These are phyloP conservation scores for Beauveria medogensis DNA, from an alignment of 2,329 filamentous ascomycete genomes.

Conservation along the genomic window DNA sequence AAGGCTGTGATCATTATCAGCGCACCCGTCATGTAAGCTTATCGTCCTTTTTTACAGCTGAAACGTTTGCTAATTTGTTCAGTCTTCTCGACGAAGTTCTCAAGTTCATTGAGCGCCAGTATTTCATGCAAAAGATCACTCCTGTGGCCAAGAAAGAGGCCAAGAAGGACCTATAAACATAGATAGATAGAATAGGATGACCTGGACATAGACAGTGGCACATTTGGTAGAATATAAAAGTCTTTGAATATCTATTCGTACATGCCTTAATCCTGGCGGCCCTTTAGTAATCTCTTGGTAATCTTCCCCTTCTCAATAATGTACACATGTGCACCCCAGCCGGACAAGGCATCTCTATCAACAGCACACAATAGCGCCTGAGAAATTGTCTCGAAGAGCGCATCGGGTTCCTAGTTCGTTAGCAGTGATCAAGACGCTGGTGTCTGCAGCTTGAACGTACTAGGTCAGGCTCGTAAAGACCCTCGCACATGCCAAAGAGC, in stretches of 20 bases:
- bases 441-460: slow-evolving; percentile 42
- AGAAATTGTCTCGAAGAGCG: slow-evolving; percentile 96
- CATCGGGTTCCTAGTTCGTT: slow-evolving; percentile 63
- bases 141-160: slow-evolving; percentile 30
- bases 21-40: slow-evolving; percentile 80
- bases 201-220: slow-evolving; percentile 8
- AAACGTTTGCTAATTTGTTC: slow-evolving; percentile 18
- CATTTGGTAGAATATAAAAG: slow-evolving; percentile 15
- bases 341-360: slow-evolving; percentile 91
- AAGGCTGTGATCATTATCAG: slow-evolving; percentile 83
- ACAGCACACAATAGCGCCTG: slow-evolving; percentile 93
- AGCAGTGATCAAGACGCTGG: slow-evolving; percentile 14
- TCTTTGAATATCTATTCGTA: slow-evolving; percentile 13
- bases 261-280: slow-evolving; percentile 71
- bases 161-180: slow-evolving; percentile 47
- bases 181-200: slow-evolving; percentile 2
- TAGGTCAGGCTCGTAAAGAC: slow-evolving; percentile 94
- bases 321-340: slow-evolving; percentile 98
- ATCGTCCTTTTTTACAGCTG: background rate
- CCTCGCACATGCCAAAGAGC: slow-evolving; percentile 97
- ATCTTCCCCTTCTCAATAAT: slow-evolving; percentile 99
- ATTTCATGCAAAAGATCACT: slow-evolving; percentile 49
- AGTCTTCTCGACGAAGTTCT: slow-evolving; percentile 77
- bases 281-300: slow-evolving; percentile 96
- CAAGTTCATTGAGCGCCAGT: slow-evolving; percentile 65